These are phyloP conservation scores for Oryza brachyantha DNA, from an alignment of 176 grass and related monocot genomes.

Conservation along the genomic window DNA sequence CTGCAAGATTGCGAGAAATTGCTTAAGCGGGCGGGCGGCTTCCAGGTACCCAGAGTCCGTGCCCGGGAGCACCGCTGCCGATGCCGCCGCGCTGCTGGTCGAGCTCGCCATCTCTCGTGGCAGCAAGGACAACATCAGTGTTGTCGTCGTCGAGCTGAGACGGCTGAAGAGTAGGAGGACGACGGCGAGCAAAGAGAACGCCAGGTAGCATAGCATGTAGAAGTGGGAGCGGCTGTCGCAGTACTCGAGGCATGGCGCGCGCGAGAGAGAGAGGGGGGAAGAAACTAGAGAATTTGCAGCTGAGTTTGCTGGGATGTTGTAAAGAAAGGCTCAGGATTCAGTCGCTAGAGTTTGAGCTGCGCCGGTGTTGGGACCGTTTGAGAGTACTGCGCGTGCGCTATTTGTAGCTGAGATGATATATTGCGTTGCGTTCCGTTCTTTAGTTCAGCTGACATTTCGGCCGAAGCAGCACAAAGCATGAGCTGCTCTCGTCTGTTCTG, in stretches of 20 bases:
- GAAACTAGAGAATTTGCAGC: background rate
- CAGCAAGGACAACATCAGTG: constrained; percentile 81
- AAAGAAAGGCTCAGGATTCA: background rate
- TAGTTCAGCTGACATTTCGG: constrained; percentile 10
- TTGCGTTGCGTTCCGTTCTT: constrained; percentile 18
- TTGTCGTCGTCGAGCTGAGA: constrained; percentile 64
- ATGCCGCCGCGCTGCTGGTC: constrained; percentile 58
- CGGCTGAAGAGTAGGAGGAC: constrained; percentile 19
- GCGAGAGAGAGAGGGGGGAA: background rate
- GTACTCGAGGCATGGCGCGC: background rate
- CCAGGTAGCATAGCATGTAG: background rate
- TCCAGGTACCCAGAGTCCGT: constrained; percentile 38
- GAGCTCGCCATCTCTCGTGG: constrained; percentile 63
- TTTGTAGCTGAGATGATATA: constrained; percentile 6
- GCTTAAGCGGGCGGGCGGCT: constrained; percentile 48
- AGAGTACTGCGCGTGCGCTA: constrained; percentile 7
- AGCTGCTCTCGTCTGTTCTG: constrained; percentile 12
- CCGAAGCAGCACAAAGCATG: background rate
- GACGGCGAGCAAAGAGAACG: constrained; percentile 8
- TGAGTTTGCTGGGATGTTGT: constrained; percentile 22
- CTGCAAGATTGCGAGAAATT: constrained; percentile 68
- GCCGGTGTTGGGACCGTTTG: background rate
- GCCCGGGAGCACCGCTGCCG: constrained; percentile 42
- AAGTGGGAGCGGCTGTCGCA: background rate
- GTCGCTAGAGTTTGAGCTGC: background rate